Conservation (phyloP, 73 alveolate genomes). For the Loxodes magnus region DNA sequence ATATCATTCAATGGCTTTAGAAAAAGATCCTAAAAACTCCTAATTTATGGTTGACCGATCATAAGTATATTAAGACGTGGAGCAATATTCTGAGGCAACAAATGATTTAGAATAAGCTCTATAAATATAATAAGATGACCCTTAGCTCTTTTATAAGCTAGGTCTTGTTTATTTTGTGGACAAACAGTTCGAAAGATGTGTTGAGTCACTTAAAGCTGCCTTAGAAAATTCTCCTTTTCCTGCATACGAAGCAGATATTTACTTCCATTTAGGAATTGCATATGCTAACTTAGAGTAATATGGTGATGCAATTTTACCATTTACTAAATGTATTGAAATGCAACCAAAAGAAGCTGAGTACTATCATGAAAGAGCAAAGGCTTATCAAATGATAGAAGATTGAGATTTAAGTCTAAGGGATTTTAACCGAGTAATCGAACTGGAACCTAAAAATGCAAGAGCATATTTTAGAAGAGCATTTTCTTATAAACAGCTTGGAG, state of each 20-base stretch:
- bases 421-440: conserved; percentile 52
- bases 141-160: conserved; percentile 58
- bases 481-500: conserved; percentile 56
- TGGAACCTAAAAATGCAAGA: conserved; percentile 79
- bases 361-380: conserved; percentile 85
- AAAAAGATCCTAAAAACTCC: conserved; percentile 31
- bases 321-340: conserved; percentile 37
- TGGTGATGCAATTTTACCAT: conserved; percentile 70
- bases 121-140: conserved; percentile 47
- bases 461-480: conserved; percentile 87
- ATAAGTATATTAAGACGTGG: conserved; percentile 38
- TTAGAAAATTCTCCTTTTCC: conserved; percentile 50
- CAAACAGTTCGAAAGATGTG: conserved; percentile 50
- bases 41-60: conserved; percentile 66
- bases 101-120: conserved; percentile 55
- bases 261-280: conserved; percentile 83
- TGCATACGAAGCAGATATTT: conserved; percentile 74
- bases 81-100: conserved; percentile 46
- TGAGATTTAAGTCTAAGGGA: conserved; percentile 63
- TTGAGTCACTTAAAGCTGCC: conserved; percentile 48
- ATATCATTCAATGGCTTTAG: conserved; percentile 51
- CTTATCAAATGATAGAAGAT: conserved; percentile 63
- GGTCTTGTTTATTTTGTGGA: conserved; percentile 66
- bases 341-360: conserved; percentile 45
- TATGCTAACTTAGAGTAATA: conserved; percentile 62